phyloP scores from a whole-genome alignment of 2,329 filamentous ascomycete species.

The Colletotrichum plurivorum region DNA sequence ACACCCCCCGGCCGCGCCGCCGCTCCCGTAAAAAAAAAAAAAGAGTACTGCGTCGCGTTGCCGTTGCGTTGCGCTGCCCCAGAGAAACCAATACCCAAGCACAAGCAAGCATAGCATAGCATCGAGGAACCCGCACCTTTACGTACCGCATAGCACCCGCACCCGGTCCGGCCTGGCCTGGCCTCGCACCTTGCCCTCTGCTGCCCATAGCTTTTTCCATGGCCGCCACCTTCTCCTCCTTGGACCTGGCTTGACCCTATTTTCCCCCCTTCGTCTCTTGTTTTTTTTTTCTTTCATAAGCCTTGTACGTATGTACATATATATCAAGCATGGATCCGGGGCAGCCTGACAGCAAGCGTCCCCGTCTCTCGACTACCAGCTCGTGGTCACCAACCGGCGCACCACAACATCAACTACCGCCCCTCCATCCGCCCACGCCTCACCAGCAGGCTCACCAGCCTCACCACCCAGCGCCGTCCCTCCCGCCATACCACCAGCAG shows the following conservation, averaged over 20 bases:
- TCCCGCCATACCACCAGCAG: constrained; percentile 51
- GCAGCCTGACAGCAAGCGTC: constrained; percentile 72
- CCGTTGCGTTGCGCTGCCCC: constrained; percentile 31
- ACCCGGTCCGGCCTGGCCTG: constrained; percentile 26
- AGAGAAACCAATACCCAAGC: not conserved
- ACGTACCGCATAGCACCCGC: not conserved
- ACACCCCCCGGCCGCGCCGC: constrained; percentile 16
- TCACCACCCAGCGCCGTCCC: constrained; percentile 54
- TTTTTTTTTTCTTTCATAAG: constrained; percentile 35
- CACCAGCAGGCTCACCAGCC: constrained; percentile 51
- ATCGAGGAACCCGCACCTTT: constrained; percentile 14
- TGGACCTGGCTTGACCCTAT: constrained; percentile 43
- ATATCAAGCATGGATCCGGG: constrained; percentile 72
- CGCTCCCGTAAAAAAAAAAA: constrained; percentile 11
- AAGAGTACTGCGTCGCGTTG: constrained; percentile 4
- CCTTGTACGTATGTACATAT: constrained; percentile 55
- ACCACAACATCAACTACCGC: constrained; percentile 62
- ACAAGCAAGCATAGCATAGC: constrained; percentile 29
- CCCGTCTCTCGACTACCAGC: constrained; percentile 63
- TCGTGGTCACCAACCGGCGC: constrained; percentile 58
- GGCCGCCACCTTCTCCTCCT: constrained; percentile 44
- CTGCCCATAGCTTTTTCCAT: constrained; percentile 53
- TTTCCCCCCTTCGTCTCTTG: constrained; percentile 41
- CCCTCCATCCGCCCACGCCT: constrained; percentile 60
- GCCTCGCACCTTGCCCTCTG: constrained; percentile 32